Percentiles rank a stretch among this genome's conserved stretches.
These are phyloP conservation scores for Aspergillus novoparasiticus DNA, from an alignment of 2,329 filamentous ascomycete genomes.

Conservation along the genomic window DNA sequence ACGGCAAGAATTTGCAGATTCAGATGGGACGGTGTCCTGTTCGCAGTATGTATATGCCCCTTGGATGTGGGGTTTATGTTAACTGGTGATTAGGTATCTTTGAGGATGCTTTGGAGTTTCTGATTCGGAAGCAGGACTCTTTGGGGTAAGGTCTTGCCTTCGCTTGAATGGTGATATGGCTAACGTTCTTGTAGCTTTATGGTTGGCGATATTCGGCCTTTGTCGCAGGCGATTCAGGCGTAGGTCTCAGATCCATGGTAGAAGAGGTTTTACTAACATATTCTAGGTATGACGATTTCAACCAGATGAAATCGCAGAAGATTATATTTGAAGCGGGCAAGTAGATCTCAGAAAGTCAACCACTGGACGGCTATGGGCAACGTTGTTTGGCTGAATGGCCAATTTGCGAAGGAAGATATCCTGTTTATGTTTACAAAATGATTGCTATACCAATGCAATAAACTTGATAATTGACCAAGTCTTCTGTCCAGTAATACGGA, in stretches of 20 bases:
- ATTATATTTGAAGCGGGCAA: constrained; percentile 61
- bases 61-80: background rate
- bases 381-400: background rate
- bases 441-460: background rate
- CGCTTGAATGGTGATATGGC: constrained; percentile 6
- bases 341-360: background rate
- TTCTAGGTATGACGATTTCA: constrained; percentile 65
- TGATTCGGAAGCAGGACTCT: constrained; percentile 65
- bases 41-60: constrained; percentile 24
- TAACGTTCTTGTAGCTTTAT: constrained; percentile 60
- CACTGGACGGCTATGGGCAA: background rate
- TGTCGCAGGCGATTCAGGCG: constrained; percentile 63
- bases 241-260: constrained; percentile 15
- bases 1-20: constrained; percentile 68
- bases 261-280: background rate
- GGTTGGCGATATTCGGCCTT: constrained; percentile 71
- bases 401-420: background rate
- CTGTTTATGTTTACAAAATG: background rate
- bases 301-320: constrained; percentile 71
- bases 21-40: constrained; percentile 78
- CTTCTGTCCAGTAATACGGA: background rate
- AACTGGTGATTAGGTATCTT: constrained; percentile 53
- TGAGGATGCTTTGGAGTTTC: constrained; percentile 61
- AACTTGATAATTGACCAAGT: background rate
- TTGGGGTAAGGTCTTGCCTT: constrained; percentile 57